A percentile compares a stretch with the other conserved stretches of the same genome.
phyloP scores from a whole-genome alignment of 1,284 basidiomycete genomes.

The Sporisorium graminicola region DNA sequence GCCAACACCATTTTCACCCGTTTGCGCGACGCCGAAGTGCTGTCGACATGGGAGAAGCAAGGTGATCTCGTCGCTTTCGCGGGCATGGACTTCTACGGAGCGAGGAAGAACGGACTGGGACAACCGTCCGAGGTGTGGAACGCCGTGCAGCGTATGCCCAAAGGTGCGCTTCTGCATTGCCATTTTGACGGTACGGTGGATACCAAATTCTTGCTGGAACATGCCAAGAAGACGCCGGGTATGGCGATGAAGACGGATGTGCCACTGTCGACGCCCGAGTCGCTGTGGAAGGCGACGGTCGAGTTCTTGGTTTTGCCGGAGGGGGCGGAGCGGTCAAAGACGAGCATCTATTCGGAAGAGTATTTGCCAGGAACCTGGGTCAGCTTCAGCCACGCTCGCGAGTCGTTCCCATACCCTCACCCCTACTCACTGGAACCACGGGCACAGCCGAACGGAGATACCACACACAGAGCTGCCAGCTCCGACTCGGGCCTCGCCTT shows the following conservation, averaged over 20 bases:
- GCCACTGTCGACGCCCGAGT: constrained; percentile 23
- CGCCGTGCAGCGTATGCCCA: constrained; percentile 47
- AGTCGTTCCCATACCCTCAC: constrained; percentile 42
- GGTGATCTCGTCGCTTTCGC: constrained; percentile 39
- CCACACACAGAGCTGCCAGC: neutral
- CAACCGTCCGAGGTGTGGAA: constrained; percentile 35
- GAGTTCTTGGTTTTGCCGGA: constrained; percentile 40
- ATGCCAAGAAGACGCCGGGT: constrained; percentile 20
- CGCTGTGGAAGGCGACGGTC: constrained; percentile 47
- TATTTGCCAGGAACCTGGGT: constrained; percentile 56
- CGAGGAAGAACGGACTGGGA: constrained; percentile 29
- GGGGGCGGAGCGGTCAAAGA: constrained; percentile 6
- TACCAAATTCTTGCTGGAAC: constrained; percentile 44
- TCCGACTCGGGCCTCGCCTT: constrained; percentile 24
- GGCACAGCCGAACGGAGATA: neutral
- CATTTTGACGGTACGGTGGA: constrained; percentile 64
- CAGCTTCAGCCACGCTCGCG: constrained; percentile 31
- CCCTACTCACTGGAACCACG: constrained; percentile 26
- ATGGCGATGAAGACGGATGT: constrained; percentile 52
- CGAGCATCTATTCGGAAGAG: constrained; percentile 33
- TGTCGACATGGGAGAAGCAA: constrained; percentile 31
- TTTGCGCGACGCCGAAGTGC: constrained; percentile 31
- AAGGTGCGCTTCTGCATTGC: constrained; percentile 57
- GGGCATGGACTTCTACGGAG: constrained; percentile 48
- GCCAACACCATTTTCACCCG: constrained; percentile 33